phyloP scores from a whole-genome alignment of 2,329 filamentous ascomycete genomes.

The Cladophialophora exuberans region DNA sequence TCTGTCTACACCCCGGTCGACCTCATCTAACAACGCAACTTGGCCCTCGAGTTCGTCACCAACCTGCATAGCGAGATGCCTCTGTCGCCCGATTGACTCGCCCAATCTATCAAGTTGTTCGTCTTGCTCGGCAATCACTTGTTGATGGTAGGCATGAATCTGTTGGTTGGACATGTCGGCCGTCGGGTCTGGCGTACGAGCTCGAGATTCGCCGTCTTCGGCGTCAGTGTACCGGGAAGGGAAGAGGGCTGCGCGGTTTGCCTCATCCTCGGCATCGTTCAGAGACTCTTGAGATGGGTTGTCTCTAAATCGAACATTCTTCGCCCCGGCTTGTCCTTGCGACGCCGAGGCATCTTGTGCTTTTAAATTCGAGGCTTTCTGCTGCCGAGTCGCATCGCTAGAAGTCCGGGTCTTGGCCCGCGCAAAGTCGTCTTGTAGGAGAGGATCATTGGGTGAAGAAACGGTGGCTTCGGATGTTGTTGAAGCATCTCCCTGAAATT shows the following conservation, averaged over 20 bases:
- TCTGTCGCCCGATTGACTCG: slow-evolving; percentile 82
- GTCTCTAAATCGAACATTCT: slow-evolving; percentile 87
- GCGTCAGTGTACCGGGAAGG: slow-evolving; percentile 48
- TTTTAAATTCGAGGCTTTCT: slow-evolving; percentile 33
- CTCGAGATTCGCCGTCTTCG: slow-evolving; percentile 54
- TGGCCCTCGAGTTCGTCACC: slow-evolving; percentile 94
- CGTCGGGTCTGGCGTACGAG: slow-evolving; percentile 63
- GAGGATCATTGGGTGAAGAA: slow-evolving; percentile 64
- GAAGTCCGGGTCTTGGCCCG: slow-evolving; percentile 54
- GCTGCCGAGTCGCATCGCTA: slow-evolving; percentile 26
- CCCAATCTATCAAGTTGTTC: slow-evolving; percentile 87
- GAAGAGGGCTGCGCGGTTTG: slow-evolving; percentile 63
- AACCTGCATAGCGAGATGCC: slow-evolving; percentile 93
- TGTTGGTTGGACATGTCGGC: slow-evolving; percentile 74
- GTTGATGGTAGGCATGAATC: slow-evolving; percentile 81
- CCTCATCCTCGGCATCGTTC: slow-evolving; percentile 51
- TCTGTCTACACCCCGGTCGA: slow-evolving; percentile 79
- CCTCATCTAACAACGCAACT: slow-evolving; percentile 83
- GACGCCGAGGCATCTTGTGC: slow-evolving; percentile 40
- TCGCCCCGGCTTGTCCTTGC: slow-evolving; percentile 52
- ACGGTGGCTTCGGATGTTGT: slow-evolving; percentile 57
- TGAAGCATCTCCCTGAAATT: slow-evolving; percentile 71
- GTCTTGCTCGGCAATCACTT: slow-evolving; percentile 85
- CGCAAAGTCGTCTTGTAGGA: slow-evolving; percentile 65
- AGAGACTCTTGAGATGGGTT: slow-evolving; percentile 49